Evolutionary conservation across 208 protist genomes (phyloP), one percentile per base, ranked within the genome.

Genomic region (Trichomonas gallinae): DNA sequence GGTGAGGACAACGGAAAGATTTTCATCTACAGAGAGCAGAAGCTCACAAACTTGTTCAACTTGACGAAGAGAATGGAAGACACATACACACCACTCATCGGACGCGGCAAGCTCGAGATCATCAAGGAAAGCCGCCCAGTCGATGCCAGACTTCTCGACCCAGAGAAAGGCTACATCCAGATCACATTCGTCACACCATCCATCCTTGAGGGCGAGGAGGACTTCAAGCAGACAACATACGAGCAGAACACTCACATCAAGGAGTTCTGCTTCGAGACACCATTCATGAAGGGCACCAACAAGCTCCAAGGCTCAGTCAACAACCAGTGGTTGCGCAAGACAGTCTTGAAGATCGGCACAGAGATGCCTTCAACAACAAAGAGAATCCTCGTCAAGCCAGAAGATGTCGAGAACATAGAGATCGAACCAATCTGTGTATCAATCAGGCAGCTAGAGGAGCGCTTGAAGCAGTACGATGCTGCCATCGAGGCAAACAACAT

Each of bases 111-210:
- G 44, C 42, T 93, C 44, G 87, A 93, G 34, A 58, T 93, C 9
- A 34, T 93, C 26, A 48, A 34, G 44, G n/a, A 40, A 6, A 36
- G 15, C 15, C 21, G 44, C 2, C 26, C n/a, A 34, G 87, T 93
- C 31, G 87, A 93, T 51, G 40, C 40, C 48, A 9, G 6, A 38
- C 31, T 93, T 34, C 31, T 93, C 8, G 87, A 93, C 51, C 40
- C 40, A 51, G 44, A 93, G 17, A 93, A 93, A 51, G 87, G 87
- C 2, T 93, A 93, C n/a, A 93, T 93, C 44, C 87, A 93, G 46
- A 34, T 93, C 17, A 93, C 87, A 34, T 93, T 93, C 38, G 44
- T 93, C 21, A 44, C 42, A 38, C 87, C 87, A 58, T 51, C 13
- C 0, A 49, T 51, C 44, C 17, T 38, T 0, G 44, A 48, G 31